phyloP scores from a whole-genome alignment of 225 moss, liverwort and hornwort genomes.

The Neckera pumila region DNA sequence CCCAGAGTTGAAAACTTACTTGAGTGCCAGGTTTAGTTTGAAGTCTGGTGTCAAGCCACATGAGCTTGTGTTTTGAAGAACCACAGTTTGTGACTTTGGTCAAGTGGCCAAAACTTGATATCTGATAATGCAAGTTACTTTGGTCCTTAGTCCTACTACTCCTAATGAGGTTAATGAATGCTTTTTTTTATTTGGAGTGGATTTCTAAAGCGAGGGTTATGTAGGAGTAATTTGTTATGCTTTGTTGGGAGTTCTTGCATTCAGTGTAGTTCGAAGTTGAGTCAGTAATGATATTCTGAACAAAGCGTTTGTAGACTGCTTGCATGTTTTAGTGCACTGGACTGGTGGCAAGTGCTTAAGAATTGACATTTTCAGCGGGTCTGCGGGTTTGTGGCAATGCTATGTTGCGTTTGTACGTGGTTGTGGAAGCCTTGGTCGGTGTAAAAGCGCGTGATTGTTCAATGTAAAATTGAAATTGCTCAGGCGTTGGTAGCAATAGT shows the following conservation, averaged over 20 bases:
- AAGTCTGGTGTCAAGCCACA: constrained; percentile 83
- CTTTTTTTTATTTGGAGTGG: background rate
- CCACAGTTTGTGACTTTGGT: background rate
- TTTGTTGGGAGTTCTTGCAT: background rate
- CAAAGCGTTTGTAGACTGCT: background rate
- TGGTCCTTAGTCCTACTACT: background rate
- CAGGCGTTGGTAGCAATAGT: background rate
- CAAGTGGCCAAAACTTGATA: background rate
- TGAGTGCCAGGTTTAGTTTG: constrained; percentile 63
- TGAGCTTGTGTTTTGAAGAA: constrained; percentile 50
- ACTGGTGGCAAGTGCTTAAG: no score
- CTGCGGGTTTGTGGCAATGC: background rate
- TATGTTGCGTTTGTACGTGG: background rate
- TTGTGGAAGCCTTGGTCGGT: background rate
- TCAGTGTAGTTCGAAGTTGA: background rate
- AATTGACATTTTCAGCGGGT: no score
- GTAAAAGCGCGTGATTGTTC: background rate
- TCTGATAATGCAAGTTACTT: background rate
- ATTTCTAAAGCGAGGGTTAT: background rate
- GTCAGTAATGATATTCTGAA: background rate
- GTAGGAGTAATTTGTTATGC: background rate
- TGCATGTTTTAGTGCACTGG: background rate
- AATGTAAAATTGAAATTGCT: background rate
- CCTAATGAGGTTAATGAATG: background rate
- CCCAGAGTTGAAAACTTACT: constrained; percentile 49